Evolutionary conservation across 1,284 basidiomycete genomes (phyloP), one percentile per base, ranked within the genome.

Genomic region (Moesziomyces sp.): DNA sequence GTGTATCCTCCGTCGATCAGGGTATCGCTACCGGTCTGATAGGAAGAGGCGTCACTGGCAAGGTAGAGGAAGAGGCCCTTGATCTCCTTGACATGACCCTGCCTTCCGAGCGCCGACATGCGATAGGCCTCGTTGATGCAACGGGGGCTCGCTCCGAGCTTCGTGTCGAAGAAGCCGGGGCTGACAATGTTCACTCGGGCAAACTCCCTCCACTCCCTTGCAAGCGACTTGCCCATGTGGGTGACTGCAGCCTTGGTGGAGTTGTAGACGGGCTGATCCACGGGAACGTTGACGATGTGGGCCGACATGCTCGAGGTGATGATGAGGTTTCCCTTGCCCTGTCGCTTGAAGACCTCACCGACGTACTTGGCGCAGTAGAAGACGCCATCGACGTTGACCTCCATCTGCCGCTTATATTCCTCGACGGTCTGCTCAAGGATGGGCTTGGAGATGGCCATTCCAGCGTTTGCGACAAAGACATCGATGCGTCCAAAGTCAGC

Each of bases 151-250:
- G 80, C 79, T n/a, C 81, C 82, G 58, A 83, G 71, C 46, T 76
- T 62, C 4, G 83, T 84, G 43, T 82, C 64, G 53, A 82, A 75
- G 75, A 80, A 83, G 5, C 83, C 83, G 3, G 84, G 84, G 10
- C 79, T 79, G 61, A 85, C 75, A 24, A 77, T 79, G 77, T 85
- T 85, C 68, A 81, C 78, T 2, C 84, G 76, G 3, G 84, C 83
- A 63, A 84, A 82, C 19, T 80, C 58, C n/a, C 77, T 53, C 77
- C 77, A 80, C 30, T 80, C 78, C 14, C 77, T 56, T 0, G 78
- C 78, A 14, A 80, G 68, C 13, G 58, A 67, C 49, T 76, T 79
- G 58, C 75, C 74, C 51, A 80, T 58, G 51, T 79, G 77, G 5
- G 66, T 77, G 55, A 80, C 77, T 13, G 78, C 78, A 13, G 78